phyloP scores from a whole-genome alignment of 257 asterid species.

The Henckelia pumila region DNA sequence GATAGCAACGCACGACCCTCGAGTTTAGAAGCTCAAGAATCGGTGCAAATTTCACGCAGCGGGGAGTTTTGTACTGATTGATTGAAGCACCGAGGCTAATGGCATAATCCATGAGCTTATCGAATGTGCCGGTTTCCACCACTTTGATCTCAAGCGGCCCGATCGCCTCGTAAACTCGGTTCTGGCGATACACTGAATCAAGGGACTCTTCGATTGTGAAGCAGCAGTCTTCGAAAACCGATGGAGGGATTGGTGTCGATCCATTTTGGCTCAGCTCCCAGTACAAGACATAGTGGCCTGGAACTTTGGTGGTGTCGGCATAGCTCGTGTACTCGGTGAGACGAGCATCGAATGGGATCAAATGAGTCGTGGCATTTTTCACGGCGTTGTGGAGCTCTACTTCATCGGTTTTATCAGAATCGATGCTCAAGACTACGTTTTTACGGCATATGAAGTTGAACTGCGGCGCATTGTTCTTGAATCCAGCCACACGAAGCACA shows the following conservation, averaged over 20 bases:
- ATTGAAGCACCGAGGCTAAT: slow-evolving; percentile 75
- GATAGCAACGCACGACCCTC: slow-evolving; percentile 49
- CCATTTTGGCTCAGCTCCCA: slow-evolving; percentile 51
- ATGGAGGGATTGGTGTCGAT: slow-evolving; percentile 64
- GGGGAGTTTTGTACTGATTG: slow-evolving; percentile 40
- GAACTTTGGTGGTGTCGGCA: slow-evolving; percentile 41
- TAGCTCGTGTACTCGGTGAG: slow-evolving; percentile 79
- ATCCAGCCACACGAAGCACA: slow-evolving; percentile 81
- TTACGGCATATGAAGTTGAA: slow-evolving; percentile 89
- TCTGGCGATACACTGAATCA: slow-evolving; percentile 75
- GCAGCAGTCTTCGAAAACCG: slow-evolving; percentile 83
- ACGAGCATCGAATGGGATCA: slow-evolving; percentile 59
- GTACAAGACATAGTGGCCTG: background rate
- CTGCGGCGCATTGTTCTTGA: slow-evolving; percentile 90
- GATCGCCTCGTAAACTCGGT: slow-evolving; percentile 68
- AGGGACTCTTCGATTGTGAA: slow-evolving; percentile 78
- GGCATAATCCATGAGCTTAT: slow-evolving; percentile 91
- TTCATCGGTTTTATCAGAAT: slow-evolving; percentile 85
- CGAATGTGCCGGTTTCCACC: slow-evolving; percentile 75
- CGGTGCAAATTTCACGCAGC: slow-evolving; percentile 81
- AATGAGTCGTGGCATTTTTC: slow-evolving; percentile 53
- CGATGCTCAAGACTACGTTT: slow-evolving; percentile 82
- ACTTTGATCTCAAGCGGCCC: slow-evolving; percentile 87
- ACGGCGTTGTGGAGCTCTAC: slow-evolving; percentile 90
- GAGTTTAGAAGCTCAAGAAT: slow-evolving; percentile 71